These are phyloP conservation scores for Trifolium dubium DNA, from an alignment of 306 rosid species.

Conservation along the genomic window DNA sequence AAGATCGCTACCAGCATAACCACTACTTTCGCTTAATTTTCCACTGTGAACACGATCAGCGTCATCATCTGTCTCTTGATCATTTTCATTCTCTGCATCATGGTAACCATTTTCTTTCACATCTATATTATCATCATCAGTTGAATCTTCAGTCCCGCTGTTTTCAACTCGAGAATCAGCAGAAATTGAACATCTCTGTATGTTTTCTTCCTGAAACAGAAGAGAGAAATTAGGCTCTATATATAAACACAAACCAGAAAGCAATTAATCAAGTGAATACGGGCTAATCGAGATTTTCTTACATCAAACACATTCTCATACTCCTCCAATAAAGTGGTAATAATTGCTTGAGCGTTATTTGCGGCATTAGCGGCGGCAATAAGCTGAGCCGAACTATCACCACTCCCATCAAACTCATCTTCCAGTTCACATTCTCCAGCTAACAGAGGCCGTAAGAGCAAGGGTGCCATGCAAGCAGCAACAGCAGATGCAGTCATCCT, in stretches of 20 bases:
- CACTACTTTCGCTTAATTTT: conserved; percentile 96
- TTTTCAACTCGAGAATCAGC: conserved; percentile 94
- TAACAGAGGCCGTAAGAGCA: conserved; percentile 91
- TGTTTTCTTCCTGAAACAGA: conserved; percentile 83
- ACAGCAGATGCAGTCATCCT: conserved; percentile 97
- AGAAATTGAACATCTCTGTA: conserved; percentile 90
- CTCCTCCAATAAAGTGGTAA: conserved; percentile 92
- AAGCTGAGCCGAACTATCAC: conserved; percentile 96
- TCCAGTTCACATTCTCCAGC: conserved; percentile 98
- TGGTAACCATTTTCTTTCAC: conserved; percentile 91
- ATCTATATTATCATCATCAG: conserved; percentile 81
- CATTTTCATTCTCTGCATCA: conserved; percentile 93
- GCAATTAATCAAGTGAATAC: conserved; percentile 20
- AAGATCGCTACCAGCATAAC: conserved; percentile 96
- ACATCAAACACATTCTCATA: conserved; percentile 90
- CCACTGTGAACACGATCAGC: conserved; percentile 89
- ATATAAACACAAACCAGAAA: conserved; percentile 33
- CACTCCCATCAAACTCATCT: conserved; percentile 85
- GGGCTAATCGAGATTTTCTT: conserved; percentile 43
- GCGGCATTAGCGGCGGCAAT: conserved; percentile 99
- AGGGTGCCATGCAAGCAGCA: conserved; percentile 99
- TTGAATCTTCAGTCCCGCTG: conserved; percentile 88
- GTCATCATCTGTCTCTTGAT: conserved; percentile 92
- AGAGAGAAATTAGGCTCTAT: conserved; percentile 26
- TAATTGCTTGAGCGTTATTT: conserved; percentile 91